Conservation (phyloP, 2,329 filamentous ascomycete species). For the Stylonectria norvegica region DNA sequence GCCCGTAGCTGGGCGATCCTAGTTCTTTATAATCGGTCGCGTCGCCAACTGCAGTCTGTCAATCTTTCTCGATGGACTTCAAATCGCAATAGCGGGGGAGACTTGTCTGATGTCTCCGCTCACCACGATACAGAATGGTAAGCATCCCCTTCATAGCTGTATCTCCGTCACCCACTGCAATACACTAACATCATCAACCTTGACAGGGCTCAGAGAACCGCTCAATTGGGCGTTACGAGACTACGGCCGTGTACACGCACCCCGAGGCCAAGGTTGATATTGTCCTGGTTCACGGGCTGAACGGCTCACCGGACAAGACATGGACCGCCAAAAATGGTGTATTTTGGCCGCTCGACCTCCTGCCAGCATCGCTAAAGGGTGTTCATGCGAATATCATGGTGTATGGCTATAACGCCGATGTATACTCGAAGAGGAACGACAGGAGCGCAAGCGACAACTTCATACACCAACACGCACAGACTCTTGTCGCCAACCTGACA, state of each 20-base stretch:
- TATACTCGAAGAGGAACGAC: conserved; percentile 46
- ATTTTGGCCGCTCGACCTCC: conserved; percentile 68
- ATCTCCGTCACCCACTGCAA: neutral
- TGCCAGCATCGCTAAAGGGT: conserved; percentile 57
- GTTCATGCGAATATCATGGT: conserved; percentile 62
- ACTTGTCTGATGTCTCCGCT: conserved; percentile 7
- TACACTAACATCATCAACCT: conserved; percentile 1
- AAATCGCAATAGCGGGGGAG: neutral
- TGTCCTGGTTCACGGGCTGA: conserved; percentile 68
- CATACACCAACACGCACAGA: conserved; percentile 69
- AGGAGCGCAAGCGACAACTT: conserved; percentile 62
- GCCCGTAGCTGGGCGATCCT: neutral
- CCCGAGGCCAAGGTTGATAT: conserved; percentile 60
- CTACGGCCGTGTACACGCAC: conserved; percentile 57
- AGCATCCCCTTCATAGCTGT: conserved; percentile 3
- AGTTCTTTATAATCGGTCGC: conserved; percentile 8
- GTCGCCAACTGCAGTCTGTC: neutral
- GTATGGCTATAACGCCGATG: conserved; percentile 72
- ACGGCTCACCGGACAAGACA: conserved; percentile 62
- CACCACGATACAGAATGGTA: conserved; percentile 25
- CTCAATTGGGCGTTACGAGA: conserved; percentile 48
- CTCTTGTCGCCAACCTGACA: conserved; percentile 59
- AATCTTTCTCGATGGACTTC: neutral
- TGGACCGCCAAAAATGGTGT: conserved; percentile 57
- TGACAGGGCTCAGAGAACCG: conserved; percentile 38